Base-by-base conservation (phyloP, 441 rosid species). In the Geranium incanum region DNA sequence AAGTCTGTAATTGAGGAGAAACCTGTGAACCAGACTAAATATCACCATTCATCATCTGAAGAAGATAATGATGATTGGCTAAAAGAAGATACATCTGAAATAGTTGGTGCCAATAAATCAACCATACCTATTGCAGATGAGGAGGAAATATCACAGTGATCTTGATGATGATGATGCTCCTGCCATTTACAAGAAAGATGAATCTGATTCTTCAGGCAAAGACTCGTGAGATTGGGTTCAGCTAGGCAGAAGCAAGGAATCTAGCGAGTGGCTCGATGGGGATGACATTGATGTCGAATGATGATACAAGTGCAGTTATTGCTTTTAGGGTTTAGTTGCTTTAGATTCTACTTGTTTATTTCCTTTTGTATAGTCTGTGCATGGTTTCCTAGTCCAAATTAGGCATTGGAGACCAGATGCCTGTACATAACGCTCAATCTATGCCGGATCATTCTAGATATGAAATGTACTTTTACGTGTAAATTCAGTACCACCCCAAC, bases 41-140 rank as follows among this genome's bases (percentile, higher is more conserved):
- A 75, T 72, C 79, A 78, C 69, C 72, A 67, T 67, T 68, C 82
- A 38, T 55, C 80, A 21, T 75, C 79, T 72, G 95, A 94, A 75
- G 98, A 85, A 68, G 92, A 89, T 67, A 86, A 68, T 36, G 96
- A 93, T 80, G 97, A 92, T 74, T 94, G 99, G 97, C 74, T 92
- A 81, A 86, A 88, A 72, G 97, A 94, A 71, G 97, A 88, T 73
- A 86, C 69, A 74, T 69, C 86, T 23, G 97, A 87, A 78, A 81
- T 48, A 39, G 74, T 78, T 38, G 86, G 78, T 45, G 68, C 72
- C 11, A 72, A 85, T 78, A 85, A 79, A 72, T 74, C 83, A 52
- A 48, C 82, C 7, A 70, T 80, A 64, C 87, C 75, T 45, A 43
- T 83, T 37, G 87, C 71, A 69, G 84, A 89, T 75, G 97, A 88